Conservation (phyloP, 306 rosid genomes). For the Cicer chorassanicum region DNA sequence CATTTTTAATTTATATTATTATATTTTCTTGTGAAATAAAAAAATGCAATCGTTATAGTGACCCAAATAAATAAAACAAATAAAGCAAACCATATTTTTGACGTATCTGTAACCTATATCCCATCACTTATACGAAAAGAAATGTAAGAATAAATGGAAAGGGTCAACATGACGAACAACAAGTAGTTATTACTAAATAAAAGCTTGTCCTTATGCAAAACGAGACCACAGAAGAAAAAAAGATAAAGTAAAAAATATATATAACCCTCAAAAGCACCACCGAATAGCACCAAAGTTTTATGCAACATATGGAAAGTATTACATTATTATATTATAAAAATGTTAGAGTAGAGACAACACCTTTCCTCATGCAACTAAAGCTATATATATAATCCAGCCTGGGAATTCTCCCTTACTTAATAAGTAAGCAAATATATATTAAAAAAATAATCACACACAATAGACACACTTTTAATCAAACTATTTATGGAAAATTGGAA, state of each 20-base stretch:
- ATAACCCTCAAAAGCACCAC: slow-evolving; percentile 45
- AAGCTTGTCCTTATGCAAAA: background rate
- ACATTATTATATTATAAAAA: background rate
- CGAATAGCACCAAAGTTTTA: slow-evolving; percentile 12
- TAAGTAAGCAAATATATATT: slow-evolving; percentile 44
- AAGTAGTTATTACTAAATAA: slow-evolving; percentile 10
- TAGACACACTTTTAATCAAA: background rate
- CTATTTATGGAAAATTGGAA: slow-evolving; percentile 1
- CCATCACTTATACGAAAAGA: slow-evolving; percentile 44
- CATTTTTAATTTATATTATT: too few species aligned
- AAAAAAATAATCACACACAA: background rate
- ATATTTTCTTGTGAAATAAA: too few species aligned
- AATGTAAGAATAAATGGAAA: slow-evolving; percentile 26
- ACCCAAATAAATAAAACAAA: background rate
- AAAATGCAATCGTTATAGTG: too few species aligned
- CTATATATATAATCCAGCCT: slow-evolving; percentile 30
- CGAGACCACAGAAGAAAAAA: background rate
- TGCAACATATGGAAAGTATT: background rate
- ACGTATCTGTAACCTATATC: slow-evolving; percentile 30
- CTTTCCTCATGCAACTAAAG: slow-evolving; percentile 51
- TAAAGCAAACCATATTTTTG: slow-evolving; percentile 20
- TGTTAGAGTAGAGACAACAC: slow-evolving; percentile 11
- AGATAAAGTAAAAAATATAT: background rate
- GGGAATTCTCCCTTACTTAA: slow-evolving; percentile 39
- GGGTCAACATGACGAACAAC: slow-evolving; percentile 41